Evolutionary conservation across 345 rosid species (phyloP), one percentile per base, ranked within the genome.

Genomic region (Diplotaxis tenuifolia): DNA sequence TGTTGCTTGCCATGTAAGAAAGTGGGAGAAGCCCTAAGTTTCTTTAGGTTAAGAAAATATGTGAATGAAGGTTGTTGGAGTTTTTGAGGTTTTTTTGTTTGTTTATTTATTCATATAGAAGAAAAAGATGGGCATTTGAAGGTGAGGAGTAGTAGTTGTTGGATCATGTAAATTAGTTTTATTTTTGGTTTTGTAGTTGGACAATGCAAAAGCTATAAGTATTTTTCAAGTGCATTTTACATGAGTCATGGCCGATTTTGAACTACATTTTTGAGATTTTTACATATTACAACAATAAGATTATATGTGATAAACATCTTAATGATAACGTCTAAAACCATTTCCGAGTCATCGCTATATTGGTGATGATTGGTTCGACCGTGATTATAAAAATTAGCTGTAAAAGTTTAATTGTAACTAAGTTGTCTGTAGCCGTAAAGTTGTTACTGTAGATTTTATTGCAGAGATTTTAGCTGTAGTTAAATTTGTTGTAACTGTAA

Each of bases 1-100:
- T 75, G 68, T 11, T 67, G 62, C 34, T 75, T 67, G 19, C 56
- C 78, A 75, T 75, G 68, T 16, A 67, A 64, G 64, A 16, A 55
- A 23, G 8, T 6, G n/a, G 7, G 38, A 14, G 12, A 52, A 61
- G 14, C 16, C 53, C 19, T 62, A 4, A 57, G 7, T 16, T 57
- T 65, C 19, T 40, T 28, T 9, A 12, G 11, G 47, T 55, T 45
- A 40, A 65, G 70, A 72, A 25, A 34, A 25, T 1, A 63, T 52
- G 69, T 58, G 31, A 22, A 2, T 71, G 38, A 6, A 34, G 25
- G 3, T 3, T 52, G 4, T 63, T 72, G 75, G 28, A 54, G 22
- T 8, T 31, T 62, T 61, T 57, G 6, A 65, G 21, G 70, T 29
- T 50, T 22, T 11, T 14, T 0, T 2, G 8, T 42, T 42, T 5